Evolutionary conservation across 2,329 filamentous ascomycete genomes (phyloP).

Genomic region (Acephala macrosclerotiorum): DNA sequence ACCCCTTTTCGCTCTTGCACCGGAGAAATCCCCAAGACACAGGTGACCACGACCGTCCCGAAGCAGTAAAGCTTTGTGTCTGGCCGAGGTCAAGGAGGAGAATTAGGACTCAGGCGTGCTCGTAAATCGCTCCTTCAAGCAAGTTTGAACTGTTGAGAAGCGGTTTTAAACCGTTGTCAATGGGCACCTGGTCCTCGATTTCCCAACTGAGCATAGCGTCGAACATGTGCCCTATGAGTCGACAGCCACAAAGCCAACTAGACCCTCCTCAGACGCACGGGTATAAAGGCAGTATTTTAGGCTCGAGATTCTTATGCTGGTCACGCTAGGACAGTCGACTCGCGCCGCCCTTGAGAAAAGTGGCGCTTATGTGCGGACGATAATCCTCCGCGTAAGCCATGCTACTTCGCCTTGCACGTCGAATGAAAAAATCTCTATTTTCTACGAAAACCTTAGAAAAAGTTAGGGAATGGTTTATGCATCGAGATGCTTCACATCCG

Average conservation of each 20-base stretch:
- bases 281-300: slow-evolving; percentile 10
- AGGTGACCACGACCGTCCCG: background rate
- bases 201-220: background rate
- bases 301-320: slow-evolving; percentile 19
- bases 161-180: background rate
- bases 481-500: background rate
- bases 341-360: background rate
- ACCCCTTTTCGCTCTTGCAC: background rate
- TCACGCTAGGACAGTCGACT: background rate
- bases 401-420: background rate
- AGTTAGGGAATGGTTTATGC: background rate
- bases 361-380: slow-evolving; percentile 8
- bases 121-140: background rate
- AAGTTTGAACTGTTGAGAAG: background rate
- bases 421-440: background rate
- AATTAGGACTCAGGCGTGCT: background rate
- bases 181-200: background rate
- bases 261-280: slow-evolving; percentile 9
- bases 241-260: slow-evolving; percentile 10
- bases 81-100: background rate
- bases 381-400: slow-evolving; percentile 12
- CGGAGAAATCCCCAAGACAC: slow-evolving; percentile 1
- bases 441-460: background rate
- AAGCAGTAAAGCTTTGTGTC: background rate
- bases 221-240: slow-evolving; percentile 15